These are phyloP conservation scores for Saturnispora bothae DNA, from an alignment of 805 yeast species.

Conservation along the genomic window DNA sequence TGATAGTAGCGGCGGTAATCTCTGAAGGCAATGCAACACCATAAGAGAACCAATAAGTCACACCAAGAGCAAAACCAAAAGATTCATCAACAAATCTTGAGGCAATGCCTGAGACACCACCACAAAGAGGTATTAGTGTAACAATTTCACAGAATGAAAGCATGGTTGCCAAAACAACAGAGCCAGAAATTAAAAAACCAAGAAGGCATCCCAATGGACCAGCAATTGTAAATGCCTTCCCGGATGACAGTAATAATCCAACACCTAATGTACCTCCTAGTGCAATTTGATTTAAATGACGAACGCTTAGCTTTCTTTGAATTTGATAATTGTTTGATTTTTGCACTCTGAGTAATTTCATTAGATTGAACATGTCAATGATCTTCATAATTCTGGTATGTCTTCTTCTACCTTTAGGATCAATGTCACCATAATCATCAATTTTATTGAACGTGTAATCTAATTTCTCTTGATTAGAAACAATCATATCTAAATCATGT, in stretches of 20 bases:
- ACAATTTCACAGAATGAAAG: slow-evolving; percentile 75
- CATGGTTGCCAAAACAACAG: slow-evolving; percentile 58
- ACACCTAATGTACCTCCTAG: slow-evolving; percentile 75
- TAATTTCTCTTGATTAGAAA: slow-evolving; percentile 23
- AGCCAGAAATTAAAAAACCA: slow-evolving; percentile 56
- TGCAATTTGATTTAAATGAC: slow-evolving; percentile 71
- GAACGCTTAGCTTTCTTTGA: slow-evolving; percentile 49
- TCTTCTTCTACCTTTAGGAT: slow-evolving; percentile 7
- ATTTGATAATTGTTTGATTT: slow-evolving; percentile 23
- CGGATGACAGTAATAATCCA: slow-evolving; percentile 58
- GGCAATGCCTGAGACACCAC: slow-evolving; percentile 67
- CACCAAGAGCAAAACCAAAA: slow-evolving; percentile 64
- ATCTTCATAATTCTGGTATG: slow-evolving; percentile 1
- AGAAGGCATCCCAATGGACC: slow-evolving; percentile 71
- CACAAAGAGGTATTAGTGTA: slow-evolving; percentile 66
- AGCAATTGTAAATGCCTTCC: slow-evolving; percentile 61
- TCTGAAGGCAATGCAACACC: slow-evolving; percentile 70
- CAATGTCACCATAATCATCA: slow-evolving; percentile 10
- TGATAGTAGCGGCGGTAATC: slow-evolving; percentile 67
- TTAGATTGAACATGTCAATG: slow-evolving; percentile 8
- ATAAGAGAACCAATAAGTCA: slow-evolving; percentile 66
- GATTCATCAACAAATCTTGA: slow-evolving; percentile 71
- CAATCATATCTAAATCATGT: slow-evolving; percentile 20
- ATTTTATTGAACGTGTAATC: slow-evolving; percentile 22
- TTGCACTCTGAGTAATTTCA: slow-evolving; percentile 12